Evolutionary conservation across 2,329 filamentous ascomycete species (phyloP), one percentile per base, ranked within the genome.

Genomic region (Mycosphaerella arachidis): DNA sequence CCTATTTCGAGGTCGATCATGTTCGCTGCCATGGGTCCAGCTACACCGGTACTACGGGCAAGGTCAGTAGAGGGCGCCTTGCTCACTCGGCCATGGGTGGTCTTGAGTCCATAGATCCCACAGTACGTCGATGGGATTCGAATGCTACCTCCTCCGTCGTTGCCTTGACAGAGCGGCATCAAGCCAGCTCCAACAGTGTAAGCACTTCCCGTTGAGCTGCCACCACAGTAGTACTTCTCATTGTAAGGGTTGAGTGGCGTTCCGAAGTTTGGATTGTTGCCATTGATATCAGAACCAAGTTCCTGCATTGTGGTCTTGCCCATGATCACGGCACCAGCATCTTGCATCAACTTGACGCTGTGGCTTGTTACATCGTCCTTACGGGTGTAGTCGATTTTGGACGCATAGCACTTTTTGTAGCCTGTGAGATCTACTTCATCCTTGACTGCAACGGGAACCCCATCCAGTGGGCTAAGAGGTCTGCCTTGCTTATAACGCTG

Each of bases 241-340:
- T 93, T 92, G 73, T 90, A 84, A 65, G 90, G 91, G 74, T 95
- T 94, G 18, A 84, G 80, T 0, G 91, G 88, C 0, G 90, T 91
- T 40, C 90, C 90, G 70, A 84, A 87, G 43, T 79, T 81, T 6
- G 86, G 84, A 70, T 96, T 96, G 73, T 91, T 91, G 64, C 92
- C 92, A n/a, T 84, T 92, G 0, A 67, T 74, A 76, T 84, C 87
- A 67, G 89, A 83, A 1, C 91, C 91, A 43, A 92, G 73, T 75
- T 91, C 91, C 73, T 91, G 90, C 88, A 92, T 94, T 54, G 82
- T 87, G 61, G 86, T 84, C 77, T 91, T 92, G 20, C 87, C 91
- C 58, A 92, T 77, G 55, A 91, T 79, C 24, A 95, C 78, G 1
- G 88, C 91, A 1, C 91, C 91, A 0, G 86, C 86, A 60, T 90